Percentiles rank a stretch among this genome's conserved stretches.
These are phyloP conservation scores for Exophiala lecanii-corni DNA, from an alignment of 2,329 filamentous ascomycete species.

Conservation along the genomic window DNA sequence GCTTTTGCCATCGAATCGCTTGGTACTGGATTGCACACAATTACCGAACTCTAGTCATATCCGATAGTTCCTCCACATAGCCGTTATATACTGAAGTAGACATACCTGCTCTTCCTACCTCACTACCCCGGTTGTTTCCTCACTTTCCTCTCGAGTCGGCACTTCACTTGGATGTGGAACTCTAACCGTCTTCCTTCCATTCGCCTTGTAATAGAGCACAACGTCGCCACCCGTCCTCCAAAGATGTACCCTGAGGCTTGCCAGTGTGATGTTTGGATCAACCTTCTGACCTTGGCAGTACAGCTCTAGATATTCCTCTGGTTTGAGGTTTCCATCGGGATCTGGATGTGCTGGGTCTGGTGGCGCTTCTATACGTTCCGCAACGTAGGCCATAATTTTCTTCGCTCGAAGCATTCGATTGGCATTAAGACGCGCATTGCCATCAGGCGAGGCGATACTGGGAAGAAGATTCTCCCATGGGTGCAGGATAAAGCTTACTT, in stretches of 20 bases:
- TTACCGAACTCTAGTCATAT: too few species aligned
- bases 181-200: slow-evolving; percentile 63
- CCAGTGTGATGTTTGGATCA: slow-evolving; percentile 82
- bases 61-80: too few species aligned
- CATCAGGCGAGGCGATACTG: slow-evolving; percentile 67
- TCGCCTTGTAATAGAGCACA: slow-evolving; percentile 82
- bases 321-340: slow-evolving; percentile 51
- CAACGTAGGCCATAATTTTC: slow-evolving; percentile 89
- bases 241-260: slow-evolving; percentile 82
- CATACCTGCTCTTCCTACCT: slow-evolving; percentile 13
- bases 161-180: slow-evolving; percentile 25
- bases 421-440: slow-evolving; percentile 85
- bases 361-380: slow-evolving; percentile 76
- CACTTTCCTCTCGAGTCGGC: slow-evolving; percentile 22
- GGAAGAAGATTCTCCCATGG: slow-evolving; percentile 74
- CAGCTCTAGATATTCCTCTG: slow-evolving; percentile 90
- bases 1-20: too few species aligned
- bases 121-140: slow-evolving; percentile 21
- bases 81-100: too few species aligned
- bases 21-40: too few species aligned
- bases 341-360: slow-evolving; percentile 7
- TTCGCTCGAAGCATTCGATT: slow-evolving; percentile 94
- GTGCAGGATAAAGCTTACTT: slow-evolving; percentile 89
- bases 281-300: slow-evolving; percentile 76
- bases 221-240: slow-evolving; percentile 97